Conservation (phyloP, 139 green algal genomes). For the Chlorella sp. region DNA sequence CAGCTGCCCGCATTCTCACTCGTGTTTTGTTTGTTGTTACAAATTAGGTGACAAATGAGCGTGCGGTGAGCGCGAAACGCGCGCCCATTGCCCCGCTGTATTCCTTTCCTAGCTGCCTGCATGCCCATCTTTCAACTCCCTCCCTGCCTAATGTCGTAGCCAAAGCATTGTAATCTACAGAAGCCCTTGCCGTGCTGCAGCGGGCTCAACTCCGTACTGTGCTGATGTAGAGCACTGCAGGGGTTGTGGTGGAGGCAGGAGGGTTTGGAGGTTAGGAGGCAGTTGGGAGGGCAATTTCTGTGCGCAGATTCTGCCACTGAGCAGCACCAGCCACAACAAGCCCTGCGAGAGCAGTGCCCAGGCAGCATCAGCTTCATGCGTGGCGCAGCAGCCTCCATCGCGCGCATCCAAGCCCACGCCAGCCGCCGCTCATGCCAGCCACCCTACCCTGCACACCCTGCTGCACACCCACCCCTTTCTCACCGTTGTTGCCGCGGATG, state of each 20-base stretch:
- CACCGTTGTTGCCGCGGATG: conserved; percentile 98
- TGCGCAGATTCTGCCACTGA: no score
- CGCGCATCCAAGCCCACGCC: no score
- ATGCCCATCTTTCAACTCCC: neutral
- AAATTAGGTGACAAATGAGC: no score
- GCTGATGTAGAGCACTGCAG: conserved; percentile 79
- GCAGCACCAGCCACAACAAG: no score
- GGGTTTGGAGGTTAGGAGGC: neutral
- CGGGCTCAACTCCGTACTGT: conserved; percentile 47
- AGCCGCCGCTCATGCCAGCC: no score
- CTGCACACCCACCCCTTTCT: neutral
- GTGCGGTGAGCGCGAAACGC: no score
- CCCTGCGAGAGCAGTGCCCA: neutral
- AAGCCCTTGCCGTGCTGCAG: no score
- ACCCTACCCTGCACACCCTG: no score
- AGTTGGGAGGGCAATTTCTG: no score
- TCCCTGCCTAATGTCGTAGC: neutral
- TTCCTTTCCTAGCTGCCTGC: neutral
- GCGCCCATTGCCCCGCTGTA: neutral
- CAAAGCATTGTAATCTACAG: neutral
- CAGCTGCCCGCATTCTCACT: no score
- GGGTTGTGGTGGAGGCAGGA: neutral
- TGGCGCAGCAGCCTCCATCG: neutral
- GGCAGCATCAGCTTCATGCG: neutral
- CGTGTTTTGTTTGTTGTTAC: no score